Percentiles rank a stretch among this genome's conserved stretches.
Conservation (phyloP, 768 basidiomycete species). For the Termitomyces sp. region DNA sequence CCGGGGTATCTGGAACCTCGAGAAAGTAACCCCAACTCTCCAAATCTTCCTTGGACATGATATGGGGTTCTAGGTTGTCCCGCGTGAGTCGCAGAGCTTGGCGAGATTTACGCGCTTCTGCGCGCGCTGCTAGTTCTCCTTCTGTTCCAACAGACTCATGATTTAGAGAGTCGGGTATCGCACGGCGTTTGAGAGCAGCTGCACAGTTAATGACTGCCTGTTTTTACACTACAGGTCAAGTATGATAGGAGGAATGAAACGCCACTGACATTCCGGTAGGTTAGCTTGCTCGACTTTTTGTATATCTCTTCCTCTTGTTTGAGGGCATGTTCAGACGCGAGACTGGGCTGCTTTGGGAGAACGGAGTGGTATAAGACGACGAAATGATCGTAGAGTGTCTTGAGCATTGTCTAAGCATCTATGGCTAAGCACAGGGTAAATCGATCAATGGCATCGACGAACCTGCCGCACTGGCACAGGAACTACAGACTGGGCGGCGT, state of each 20-base stretch:
- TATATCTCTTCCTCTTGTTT: conserved; percentile 81
- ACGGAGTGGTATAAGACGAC: conserved; percentile 57
- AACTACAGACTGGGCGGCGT: conserved; percentile 64
- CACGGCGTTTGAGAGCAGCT: conserved; percentile 42
- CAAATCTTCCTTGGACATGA: conserved; percentile 55
- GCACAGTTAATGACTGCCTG: conserved; percentile 49
- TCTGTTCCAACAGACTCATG: conserved; percentile 81
- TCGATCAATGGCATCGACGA: conserved; percentile 9
- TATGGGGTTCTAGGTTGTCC: conserved; percentile 46
- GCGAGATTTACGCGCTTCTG: conserved; percentile 48
- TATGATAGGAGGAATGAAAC: not conserved
- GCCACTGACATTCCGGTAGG: conserved; percentile 71
- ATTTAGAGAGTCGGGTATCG: conserved; percentile 46
- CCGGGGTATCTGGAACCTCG: conserved; percentile 59
- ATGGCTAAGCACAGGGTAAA: conserved; percentile 7
- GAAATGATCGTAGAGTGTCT: conserved; percentile 70
- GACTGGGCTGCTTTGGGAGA: conserved; percentile 42
- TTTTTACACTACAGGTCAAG: conserved; percentile 6
- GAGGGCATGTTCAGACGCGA: conserved; percentile 76
- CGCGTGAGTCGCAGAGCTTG: conserved; percentile 48
- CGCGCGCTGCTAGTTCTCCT: conserved; percentile 49
- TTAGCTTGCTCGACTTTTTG: conserved; percentile 63
- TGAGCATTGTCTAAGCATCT: conserved; percentile 59
- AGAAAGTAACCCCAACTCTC: conserved; percentile 65
- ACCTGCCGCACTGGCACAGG: conserved; percentile 74